Percentiles rank a stretch among this genome's conserved stretches.
These are phyloP conservation scores for Thermomucor indicae-seudaticae DNA, from an alignment of 371 early-diverging fungal species.

Conservation along the genomic window DNA sequence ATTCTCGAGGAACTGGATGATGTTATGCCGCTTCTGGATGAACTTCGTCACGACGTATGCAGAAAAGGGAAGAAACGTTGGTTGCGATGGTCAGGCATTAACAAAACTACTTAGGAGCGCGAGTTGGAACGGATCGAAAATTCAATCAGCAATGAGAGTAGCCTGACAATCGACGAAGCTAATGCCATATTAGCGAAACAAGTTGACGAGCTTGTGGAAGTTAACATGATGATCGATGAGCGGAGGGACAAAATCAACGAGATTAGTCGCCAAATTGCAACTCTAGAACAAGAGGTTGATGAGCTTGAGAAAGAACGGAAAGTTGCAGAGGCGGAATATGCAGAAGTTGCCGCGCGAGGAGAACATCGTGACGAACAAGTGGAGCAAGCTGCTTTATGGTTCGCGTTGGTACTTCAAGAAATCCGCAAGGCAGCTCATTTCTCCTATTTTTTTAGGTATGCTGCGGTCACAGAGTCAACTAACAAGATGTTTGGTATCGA, in stretches of 20 bases:
- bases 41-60: not conserved
- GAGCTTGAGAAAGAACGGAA: not conserved
- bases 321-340: not conserved
- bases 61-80: not conserved
- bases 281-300: too few relatives aligned
- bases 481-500: too few relatives aligned
- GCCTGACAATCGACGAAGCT: conserved; percentile 6
- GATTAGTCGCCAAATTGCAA: too few relatives aligned
- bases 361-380: not conserved
- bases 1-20: not conserved
- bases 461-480: too few relatives aligned
- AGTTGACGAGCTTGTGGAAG: conserved; percentile 1
- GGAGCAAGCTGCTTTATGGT: not conserved
- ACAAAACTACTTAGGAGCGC: not conserved
- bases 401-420: too few relatives aligned
- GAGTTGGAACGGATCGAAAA: conserved; percentile 5
- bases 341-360: not conserved
- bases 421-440: too few relatives aligned
- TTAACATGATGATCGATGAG: conserved; percentile 3
- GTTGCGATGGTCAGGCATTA: not conserved
- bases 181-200: conserved; percentile 6
- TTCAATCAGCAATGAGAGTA: not conserved
- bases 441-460: too few relatives aligned
- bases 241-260: conserved; percentile 2
- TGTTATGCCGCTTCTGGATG: not conserved